Evolutionary conservation across 228 moss, liverwort and hornwort genomes (phyloP), one percentile per base, ranked within the genome.

Genomic region (Sphagnum magellanicum): DNA sequence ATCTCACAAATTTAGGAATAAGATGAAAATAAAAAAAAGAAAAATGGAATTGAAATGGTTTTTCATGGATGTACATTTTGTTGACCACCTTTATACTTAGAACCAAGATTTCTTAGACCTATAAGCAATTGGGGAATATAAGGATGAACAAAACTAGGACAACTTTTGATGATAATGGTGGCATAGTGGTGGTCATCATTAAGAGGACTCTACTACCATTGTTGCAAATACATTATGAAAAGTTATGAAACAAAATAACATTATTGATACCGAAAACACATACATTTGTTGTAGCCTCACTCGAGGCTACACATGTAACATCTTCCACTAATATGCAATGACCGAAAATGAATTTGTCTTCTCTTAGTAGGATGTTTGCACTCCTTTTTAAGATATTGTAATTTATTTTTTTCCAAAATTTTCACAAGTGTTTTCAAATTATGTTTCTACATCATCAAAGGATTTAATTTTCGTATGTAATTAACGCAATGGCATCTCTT

Each of bases 81-180:
- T 53, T 94, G 94, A 79, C 94, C 94, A 59, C 98, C 98, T 68
- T 91, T 87, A 61, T 85, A 98, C 67, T 98, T 98, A 73, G 77
- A 87, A 55, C 98, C 92, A 6, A 94, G 98, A 70, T 98, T 98
- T 16, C 94, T 94, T 60, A 98, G 79, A 13, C 98, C 98, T 6
- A 98, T 94, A 60, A 98, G 81, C 67, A 98, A 69, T 94, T 94
- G 94, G 5, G 98, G 98, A 76, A 78, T 74, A 50, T 79, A 32
- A 1, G 1, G 82, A 55, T 84, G 87, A 12, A 78, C 60, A 55
- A 82, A 70, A 48, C 73, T 52, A 8, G 68, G 6, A 14, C 68
- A 70, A 6, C 48, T 49, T 5, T 68, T 71, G 63, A 81, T 63
- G 16, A 72, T 63, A 8, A 78, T 60, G 32, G 68, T 68, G 5